Conservation (phyloP, 140 eudicot species). For the Ambrosia hybrid region DNA sequence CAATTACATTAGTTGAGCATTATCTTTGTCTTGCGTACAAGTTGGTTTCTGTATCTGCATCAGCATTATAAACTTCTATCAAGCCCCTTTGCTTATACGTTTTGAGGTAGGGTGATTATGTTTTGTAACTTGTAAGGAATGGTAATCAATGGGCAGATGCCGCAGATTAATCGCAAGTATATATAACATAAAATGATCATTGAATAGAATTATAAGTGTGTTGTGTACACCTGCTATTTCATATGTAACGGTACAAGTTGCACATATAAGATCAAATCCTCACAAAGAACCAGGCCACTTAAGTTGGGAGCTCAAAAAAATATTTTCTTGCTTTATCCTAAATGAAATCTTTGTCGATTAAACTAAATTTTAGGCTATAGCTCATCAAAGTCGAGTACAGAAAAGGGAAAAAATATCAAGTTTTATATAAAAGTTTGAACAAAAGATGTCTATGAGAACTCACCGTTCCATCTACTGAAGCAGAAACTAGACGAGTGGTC, state of each 20-base stretch:
- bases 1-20: not conserved
- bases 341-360: not conserved
- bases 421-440: slow-evolving; percentile 26
- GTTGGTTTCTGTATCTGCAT: not conserved
- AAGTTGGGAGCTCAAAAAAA: not conserved
- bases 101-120: not conserved
- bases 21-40: not conserved
- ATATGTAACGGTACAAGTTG: not conserved
- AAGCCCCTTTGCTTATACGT: not conserved
- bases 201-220: not conserved
- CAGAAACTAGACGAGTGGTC: slow-evolving; percentile 94
- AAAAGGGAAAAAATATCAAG: slow-evolving; percentile 55
- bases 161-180: not conserved
- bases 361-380: not conserved
- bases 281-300: not conserved
- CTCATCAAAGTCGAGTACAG: slow-evolving; percentile 54
- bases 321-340: not conserved
- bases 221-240: not conserved
- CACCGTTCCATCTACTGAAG: slow-evolving; percentile 97
- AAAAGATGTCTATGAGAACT: slow-evolving; percentile 21
- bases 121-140: not conserved
- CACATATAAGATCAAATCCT: slow-evolving; percentile 5
- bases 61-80: not conserved
- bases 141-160: not conserved
- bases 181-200: not conserved